Conservation (phyloP, 2,329 filamentous ascomycete species). For the Onygena corvina region DNA sequence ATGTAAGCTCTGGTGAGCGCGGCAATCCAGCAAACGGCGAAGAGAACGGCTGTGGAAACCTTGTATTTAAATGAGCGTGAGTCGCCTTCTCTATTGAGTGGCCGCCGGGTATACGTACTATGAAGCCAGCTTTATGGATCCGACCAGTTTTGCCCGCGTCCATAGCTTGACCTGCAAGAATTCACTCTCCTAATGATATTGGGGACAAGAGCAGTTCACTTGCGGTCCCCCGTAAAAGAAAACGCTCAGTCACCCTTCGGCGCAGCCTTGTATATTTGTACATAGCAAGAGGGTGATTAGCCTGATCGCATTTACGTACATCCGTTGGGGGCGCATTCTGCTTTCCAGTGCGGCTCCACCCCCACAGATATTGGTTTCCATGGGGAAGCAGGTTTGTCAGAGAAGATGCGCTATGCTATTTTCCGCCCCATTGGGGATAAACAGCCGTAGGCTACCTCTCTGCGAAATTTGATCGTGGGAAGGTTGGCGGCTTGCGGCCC, state of each 20-base stretch:
- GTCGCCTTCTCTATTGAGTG: no score
- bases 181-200: not conserved
- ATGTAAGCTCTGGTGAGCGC: not conserved
- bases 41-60: not conserved
- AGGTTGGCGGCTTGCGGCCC: no score
- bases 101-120: not conserved
- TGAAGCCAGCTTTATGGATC: not conserved
- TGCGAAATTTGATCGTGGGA: no score
- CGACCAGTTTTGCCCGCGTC: not conserved
- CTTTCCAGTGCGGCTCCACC: no score
- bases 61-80: not conserved
- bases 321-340: not conserved
- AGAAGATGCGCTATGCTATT: no score
- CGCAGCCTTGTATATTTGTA: not conserved
- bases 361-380: no score
- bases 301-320: not conserved
- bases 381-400: no score
- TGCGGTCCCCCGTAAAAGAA: no score
- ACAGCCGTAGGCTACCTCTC: no score
- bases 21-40: constrained; percentile 2
- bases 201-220: no score
- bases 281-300: not conserved
- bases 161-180: not conserved
- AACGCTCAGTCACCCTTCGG: not conserved
- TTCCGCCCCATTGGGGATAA: no score